Percentiles rank a stretch among this genome's conserved stretches.
Evolutionary conservation across 2,329 filamentous ascomycete genomes (phyloP).

Genomic region (Aspergillus fructus): DNA sequence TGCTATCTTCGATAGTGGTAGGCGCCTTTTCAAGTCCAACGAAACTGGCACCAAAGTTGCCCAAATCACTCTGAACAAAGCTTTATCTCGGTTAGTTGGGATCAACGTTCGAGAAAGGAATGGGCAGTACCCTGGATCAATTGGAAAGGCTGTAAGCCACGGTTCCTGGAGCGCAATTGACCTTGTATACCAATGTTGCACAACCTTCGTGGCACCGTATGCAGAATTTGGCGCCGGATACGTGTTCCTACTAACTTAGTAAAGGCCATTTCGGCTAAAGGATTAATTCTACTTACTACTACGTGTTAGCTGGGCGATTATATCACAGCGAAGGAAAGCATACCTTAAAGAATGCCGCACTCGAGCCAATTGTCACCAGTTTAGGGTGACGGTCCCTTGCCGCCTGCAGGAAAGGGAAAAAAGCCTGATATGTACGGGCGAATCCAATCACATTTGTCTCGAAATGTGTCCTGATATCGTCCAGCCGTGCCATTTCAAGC

Average conservation of each 20-base stretch:
- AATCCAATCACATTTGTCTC: constrained; percentile 37
- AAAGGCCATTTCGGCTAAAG: background rate
- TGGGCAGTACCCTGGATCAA: constrained; percentile 18
- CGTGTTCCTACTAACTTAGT: constrained; percentile 6
- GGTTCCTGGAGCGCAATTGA: constrained; percentile 9
- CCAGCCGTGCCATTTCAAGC: constrained; percentile 15
- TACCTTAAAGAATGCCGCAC: constrained; percentile 8
- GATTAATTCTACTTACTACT: background rate
- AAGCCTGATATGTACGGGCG: constrained; percentile 15
- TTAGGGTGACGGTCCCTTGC: constrained; percentile 10
- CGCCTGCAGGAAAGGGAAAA: constrained; percentile 11
- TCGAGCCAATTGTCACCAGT: constrained; percentile 17
- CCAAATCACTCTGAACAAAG: constrained; percentile 25
- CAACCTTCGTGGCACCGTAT: constrained; percentile 17
- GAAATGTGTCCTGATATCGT: constrained; percentile 28
- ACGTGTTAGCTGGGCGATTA: background rate
- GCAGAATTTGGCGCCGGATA: constrained; percentile 13
- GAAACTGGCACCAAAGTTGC: constrained; percentile 17
- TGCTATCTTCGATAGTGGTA: constrained; percentile 22
- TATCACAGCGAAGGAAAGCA: background rate
- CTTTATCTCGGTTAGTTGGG: constrained; percentile 4
- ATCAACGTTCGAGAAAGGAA: background rate
- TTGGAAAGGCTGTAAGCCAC: constrained; percentile 19
- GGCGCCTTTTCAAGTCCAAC: constrained; percentile 19
- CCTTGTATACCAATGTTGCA: constrained; percentile 19